These are phyloP conservation scores for Venturia carpophila DNA, from an alignment of 2,329 filamentous ascomycete genomes.

Conservation along the genomic window DNA sequence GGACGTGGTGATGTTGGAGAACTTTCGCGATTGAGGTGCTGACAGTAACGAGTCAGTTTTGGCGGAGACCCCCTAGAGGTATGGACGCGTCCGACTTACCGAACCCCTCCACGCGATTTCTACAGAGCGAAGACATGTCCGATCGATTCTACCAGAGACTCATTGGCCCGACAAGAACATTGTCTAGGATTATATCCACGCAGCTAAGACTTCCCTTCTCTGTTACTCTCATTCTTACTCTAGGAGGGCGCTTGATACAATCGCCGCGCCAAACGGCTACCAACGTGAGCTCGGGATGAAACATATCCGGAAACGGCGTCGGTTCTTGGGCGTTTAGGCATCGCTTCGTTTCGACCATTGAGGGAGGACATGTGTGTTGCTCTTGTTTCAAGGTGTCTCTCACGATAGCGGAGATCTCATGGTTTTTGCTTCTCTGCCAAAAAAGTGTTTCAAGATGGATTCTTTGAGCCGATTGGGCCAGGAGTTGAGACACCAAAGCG, in stretches of 20 bases:
- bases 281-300: slow-evolving; percentile 2
- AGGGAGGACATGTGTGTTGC: neutral
- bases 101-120: neutral
- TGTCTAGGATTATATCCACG: neutral
- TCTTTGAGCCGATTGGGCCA: neutral
- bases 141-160: neutral
- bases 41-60: neutral
- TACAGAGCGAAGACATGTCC: neutral
- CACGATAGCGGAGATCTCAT: neutral
- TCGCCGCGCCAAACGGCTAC: neutral
- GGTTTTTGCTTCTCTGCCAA: neutral
- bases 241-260: neutral
- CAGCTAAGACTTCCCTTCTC: neutral
- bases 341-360: neutral
- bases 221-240: neutral
- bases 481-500: too few relatives aligned
- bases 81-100: neutral
- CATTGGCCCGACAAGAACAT: neutral
- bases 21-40: neutral
- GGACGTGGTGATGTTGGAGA: neutral
- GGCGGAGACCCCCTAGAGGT: neutral
- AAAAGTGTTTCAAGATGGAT: neutral
- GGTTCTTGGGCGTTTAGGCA: neutral
- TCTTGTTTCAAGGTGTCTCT: neutral
- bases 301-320: neutral